A percentile compares a stretch with the other conserved stretches of the same genome.
These are phyloP conservation scores for Phytophthora lateralis DNA, from an alignment of 352 stramenopile species.

Conservation along the genomic window DNA sequence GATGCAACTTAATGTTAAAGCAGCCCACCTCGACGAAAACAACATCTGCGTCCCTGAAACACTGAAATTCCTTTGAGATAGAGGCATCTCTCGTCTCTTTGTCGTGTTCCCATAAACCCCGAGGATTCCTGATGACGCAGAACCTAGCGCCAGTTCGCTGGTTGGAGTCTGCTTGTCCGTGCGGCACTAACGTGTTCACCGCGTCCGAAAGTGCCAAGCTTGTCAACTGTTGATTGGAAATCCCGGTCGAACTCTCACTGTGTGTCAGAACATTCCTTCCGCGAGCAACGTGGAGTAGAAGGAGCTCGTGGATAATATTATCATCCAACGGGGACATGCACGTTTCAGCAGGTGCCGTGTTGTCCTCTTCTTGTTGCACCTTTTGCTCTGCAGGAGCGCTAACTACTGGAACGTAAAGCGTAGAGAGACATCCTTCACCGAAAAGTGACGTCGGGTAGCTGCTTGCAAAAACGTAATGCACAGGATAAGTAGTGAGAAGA, in stretches of 20 bases:
- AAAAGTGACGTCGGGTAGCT: constrained; percentile 45
- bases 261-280: constrained; percentile 6
- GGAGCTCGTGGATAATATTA: constrained; percentile 38
- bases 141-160: constrained; percentile 1
- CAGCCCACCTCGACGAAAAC: constrained; percentile 35
- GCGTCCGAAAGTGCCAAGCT: constrained; percentile 45
- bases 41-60: constrained; percentile 20
- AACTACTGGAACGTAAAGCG: constrained; percentile 35
- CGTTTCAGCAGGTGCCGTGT: constrained; percentile 1
- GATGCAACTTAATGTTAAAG: background rate
- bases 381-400: background rate
- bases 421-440: constrained; percentile 33
- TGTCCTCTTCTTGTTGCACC: background rate
- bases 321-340: constrained; percentile 34
- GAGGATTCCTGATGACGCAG: constrained; percentile 41
- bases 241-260: background rate
- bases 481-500: constrained; percentile 4
- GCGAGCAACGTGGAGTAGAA: constrained; percentile 41
- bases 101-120: constrained; percentile 21
- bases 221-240: constrained; percentile 12
- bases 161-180: background rate
- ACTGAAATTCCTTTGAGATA: constrained; percentile 9
- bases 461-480: constrained; percentile 3
- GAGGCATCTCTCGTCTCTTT: background rate
- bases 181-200: constrained; percentile 30